phyloP scores from a whole-genome alignment of 345 rosid genomes.

The Geranium brycei region DNA sequence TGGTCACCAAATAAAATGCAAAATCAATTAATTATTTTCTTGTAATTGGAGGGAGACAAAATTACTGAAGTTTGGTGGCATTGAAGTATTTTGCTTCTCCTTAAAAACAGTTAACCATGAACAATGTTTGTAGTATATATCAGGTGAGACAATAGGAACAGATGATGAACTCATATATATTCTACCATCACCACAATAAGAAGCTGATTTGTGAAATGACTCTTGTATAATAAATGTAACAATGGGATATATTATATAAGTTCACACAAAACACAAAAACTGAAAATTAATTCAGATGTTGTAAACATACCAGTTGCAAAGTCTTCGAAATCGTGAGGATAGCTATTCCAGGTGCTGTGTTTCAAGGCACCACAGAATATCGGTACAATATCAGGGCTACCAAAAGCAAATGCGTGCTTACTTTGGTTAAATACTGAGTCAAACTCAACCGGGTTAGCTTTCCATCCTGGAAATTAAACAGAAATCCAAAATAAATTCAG shows the following conservation, averaged over 20 bases:
- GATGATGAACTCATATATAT: not conserved
- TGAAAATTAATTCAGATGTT: not conserved
- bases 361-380: constrained; percentile 77
- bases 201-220: not conserved
- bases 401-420: constrained; percentile 65
- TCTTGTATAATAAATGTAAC: too few relatives aligned
- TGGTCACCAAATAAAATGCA: not conserved
- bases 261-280: too few relatives aligned
- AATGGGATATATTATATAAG: not conserved
- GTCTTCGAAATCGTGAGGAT: constrained; percentile 88
- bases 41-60: not conserved
- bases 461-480: constrained; percentile 62
- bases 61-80: not conserved
- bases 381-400: constrained; percentile 94
- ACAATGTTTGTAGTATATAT: not conserved
- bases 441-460: constrained; percentile 94
- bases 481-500: constrained; percentile 3
- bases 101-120: not conserved
- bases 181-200: not conserved
- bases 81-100: not conserved
- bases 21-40: not conserved
- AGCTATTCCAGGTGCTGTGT: constrained; percentile 78
- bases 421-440: constrained; percentile 89
- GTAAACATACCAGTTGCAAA: constrained; percentile 70
- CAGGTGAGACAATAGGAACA: not conserved